Evolutionary conservation across 2,329 filamentous ascomycete species (phyloP).

Genomic region (Penicillium vulpinum): DNA sequence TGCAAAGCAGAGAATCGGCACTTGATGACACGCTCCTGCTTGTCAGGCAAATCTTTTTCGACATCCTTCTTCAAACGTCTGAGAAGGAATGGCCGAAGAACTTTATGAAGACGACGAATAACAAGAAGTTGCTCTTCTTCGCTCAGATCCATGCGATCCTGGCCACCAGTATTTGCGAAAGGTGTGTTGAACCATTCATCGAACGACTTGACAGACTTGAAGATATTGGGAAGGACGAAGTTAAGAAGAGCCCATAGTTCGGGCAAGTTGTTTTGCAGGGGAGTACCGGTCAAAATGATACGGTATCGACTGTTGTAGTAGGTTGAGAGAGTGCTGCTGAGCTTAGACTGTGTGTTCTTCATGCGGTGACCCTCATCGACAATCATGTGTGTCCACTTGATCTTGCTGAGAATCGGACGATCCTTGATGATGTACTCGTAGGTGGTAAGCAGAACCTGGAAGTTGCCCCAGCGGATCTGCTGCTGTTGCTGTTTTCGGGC

Average conservation of each 20-base stretch:
- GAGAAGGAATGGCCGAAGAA: slow-evolving; percentile 92
- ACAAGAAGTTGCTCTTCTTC: slow-evolving; percentile 99
- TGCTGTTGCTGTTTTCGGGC: slow-evolving; percentile 87
- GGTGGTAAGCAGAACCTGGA: slow-evolving; percentile 94
- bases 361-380: slow-evolving; percentile 99
- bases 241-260: slow-evolving; percentile 98
- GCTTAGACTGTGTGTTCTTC: slow-evolving; percentile 97
- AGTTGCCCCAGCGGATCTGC: slow-evolving; percentile 88
- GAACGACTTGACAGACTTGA: slow-evolving; percentile 98
- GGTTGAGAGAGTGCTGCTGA: slow-evolving; percentile 89
- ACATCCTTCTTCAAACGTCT: slow-evolving; percentile 99
- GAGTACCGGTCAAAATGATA: slow-evolving; percentile 95
- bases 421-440: slow-evolving; percentile 99
- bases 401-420: slow-evolving; percentile 89
- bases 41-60: slow-evolving; percentile 97
- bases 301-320: slow-evolving; percentile 96
- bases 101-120: slow-evolving; percentile 97
- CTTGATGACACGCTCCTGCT: slow-evolving; percentile 99
- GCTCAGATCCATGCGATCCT: slow-evolving; percentile 97
- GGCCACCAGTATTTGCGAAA: slow-evolving; percentile 94
- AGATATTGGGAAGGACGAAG: slow-evolving; percentile 96
- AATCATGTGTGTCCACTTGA: slow-evolving; percentile 99
- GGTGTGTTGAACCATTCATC: slow-evolving; percentile 99
- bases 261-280: slow-evolving; percentile 92
- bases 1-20: slow-evolving; percentile 97